Evolutionary conservation across 805 yeast species (phyloP).

Genomic region (Lachancea fermentati): DNA sequence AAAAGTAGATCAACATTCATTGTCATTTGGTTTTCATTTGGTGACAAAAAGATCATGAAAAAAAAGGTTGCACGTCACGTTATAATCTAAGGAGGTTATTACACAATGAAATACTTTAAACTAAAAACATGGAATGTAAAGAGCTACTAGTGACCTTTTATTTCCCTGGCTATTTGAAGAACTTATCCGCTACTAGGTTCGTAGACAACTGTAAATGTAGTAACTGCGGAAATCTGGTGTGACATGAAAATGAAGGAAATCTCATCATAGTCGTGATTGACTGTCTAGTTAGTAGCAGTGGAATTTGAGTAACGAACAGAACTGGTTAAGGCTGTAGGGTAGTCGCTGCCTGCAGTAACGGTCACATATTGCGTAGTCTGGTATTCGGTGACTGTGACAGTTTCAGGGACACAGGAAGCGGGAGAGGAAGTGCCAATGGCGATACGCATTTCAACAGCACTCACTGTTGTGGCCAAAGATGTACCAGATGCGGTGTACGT

Average conservation of each 20-base stretch:
- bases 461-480: constrained; percentile 11
- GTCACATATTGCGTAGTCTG: constrained; percentile 11
- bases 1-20: too few relatives aligned
- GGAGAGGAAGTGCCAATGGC: constrained; percentile 8
- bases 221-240: too few relatives aligned
- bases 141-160: not conserved
- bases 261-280: not conserved
- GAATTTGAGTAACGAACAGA: constrained; percentile 4
- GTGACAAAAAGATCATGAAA: not conserved
- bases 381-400: constrained; percentile 12
- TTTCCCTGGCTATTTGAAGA: not conserved
- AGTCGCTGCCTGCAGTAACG: constrained; percentile 6
- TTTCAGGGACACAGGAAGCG: constrained; percentile 10
- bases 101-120: too few relatives aligned
- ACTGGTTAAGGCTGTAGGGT: constrained; percentile 1
- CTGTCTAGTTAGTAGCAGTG: constrained; percentile 8
- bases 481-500: constrained; percentile 11
- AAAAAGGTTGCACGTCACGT: not conserved
- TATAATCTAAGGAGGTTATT: not conserved
- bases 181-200: not conserved
- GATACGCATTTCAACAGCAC: constrained; percentile 10
- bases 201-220: too few relatives aligned
- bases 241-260: not conserved
- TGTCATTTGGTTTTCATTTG: too few relatives aligned
- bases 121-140: not conserved